A percentile compares a stretch with the other conserved stretches of the same genome.
Conservation (phyloP, 257 asterid species). For the Dorcoceras hygrometricum region DNA sequence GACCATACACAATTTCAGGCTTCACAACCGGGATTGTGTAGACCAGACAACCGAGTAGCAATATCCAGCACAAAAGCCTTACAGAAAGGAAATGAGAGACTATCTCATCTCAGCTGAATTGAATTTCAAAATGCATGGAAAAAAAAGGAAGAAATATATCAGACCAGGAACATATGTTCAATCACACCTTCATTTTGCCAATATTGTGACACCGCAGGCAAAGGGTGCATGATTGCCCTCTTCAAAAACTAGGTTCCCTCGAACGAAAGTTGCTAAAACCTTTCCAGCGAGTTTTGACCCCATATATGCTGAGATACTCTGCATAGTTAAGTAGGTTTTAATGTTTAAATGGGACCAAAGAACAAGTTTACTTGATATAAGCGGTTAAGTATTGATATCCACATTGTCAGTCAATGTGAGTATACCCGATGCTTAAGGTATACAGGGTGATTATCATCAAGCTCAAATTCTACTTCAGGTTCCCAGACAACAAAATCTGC, state of each 20-base stretch:
- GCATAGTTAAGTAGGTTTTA: slow-evolving; percentile 24
- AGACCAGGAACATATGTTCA: slow-evolving; percentile 1
- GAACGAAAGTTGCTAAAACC: slow-evolving; percentile 66
- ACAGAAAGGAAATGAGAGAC: background rate
- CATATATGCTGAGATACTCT: slow-evolving; percentile 85
- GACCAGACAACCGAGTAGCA: background rate
- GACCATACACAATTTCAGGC: background rate
- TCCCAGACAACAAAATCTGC: slow-evolving; percentile 94
- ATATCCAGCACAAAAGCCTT: background rate
- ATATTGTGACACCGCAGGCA: slow-evolving; percentile 74
- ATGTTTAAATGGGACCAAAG: background rate
- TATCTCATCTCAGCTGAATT: background rate
- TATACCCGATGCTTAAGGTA: slow-evolving; percentile 70
- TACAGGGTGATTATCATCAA: slow-evolving; percentile 56
- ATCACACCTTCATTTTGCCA: slow-evolving; percentile 34
- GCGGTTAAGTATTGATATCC: background rate
- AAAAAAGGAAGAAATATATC: background rate
- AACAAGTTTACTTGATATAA: background rate
- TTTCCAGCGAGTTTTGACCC: slow-evolving; percentile 78
- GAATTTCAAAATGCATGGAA: background rate
- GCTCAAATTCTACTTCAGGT: slow-evolving; percentile 70
- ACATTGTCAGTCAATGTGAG: background rate
- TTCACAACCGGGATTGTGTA: background rate
- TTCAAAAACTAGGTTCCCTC: slow-evolving; percentile 73
- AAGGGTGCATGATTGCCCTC: slow-evolving; percentile 65